Percentiles rank a stretch among this genome's conserved stretches.
phyloP scores from a whole-genome alignment of 2,329 filamentous ascomycete species.

The Colletotrichum sp. region DNA sequence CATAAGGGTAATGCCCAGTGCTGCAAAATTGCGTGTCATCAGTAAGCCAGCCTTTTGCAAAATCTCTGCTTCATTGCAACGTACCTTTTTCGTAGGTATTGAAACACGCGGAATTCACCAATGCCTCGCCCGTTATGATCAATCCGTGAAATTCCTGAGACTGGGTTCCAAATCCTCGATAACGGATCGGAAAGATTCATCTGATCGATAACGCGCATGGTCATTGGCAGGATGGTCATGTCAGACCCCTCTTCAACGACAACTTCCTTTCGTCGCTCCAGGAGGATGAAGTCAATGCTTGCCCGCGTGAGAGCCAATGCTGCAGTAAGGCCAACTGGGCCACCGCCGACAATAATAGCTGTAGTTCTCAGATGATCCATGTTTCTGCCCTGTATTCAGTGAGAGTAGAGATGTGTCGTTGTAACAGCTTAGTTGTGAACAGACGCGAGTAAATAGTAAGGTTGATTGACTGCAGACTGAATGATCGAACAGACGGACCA shows the following conservation, averaged over 20 bases:
- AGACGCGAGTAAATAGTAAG: accelerated
- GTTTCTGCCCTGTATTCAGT: accelerated
- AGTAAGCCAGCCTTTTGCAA: accelerated
- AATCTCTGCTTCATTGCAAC: neutral
- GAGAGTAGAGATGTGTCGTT: neutral
- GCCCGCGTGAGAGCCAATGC: conserved; percentile 29
- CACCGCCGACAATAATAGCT: conserved; percentile 26
- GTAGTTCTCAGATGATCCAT: neutral
- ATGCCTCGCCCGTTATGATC: neutral
- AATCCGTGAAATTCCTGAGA: neutral
- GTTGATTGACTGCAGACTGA: neutral
- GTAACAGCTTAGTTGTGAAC: neutral
- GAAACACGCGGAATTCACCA: neutral
- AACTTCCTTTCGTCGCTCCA: conserved; percentile 24
- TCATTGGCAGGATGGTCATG: conserved; percentile 33
- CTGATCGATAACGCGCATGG: conserved; percentile 35
- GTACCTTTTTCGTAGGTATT: neutral
- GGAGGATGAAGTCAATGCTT: conserved; percentile 3
- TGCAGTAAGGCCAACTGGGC: conserved; percentile 29
- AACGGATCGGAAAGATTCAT: conserved; percentile 28
- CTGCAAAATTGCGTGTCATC: neutral
- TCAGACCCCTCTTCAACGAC: conserved; percentile 33
- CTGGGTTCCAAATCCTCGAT: neutral
- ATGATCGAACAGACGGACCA: neutral
- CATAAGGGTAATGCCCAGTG: conserved; percentile 26